Evolutionary conservation across 768 basidiomycete genomes (phyloP).

Genomic region (Arthromyces matolae): DNA sequence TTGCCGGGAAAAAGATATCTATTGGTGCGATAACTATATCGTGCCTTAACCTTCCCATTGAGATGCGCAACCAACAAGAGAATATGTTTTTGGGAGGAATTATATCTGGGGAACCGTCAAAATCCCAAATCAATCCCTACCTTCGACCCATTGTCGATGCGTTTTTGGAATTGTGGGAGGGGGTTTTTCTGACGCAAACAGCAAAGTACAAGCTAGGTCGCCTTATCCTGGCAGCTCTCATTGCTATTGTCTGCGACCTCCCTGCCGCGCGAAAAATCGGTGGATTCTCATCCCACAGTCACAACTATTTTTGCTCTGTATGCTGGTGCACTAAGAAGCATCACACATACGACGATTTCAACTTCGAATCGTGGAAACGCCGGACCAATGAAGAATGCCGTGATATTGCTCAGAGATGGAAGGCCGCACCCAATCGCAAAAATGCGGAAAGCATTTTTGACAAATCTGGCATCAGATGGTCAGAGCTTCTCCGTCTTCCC

Average conservation of each 20-base stretch:
- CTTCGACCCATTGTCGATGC: slow-evolving; percentile 25
- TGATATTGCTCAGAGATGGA: slow-evolving; percentile 13
- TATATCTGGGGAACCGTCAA: slow-evolving; percentile 32
- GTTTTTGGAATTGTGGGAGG: slow-evolving; percentile 16
- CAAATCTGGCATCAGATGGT: slow-evolving; percentile 24
- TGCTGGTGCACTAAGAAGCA: slow-evolving; percentile 12
- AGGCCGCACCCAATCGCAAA: slow-evolving; percentile 3
- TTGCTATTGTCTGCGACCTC: slow-evolving; percentile 27
- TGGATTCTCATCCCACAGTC: slow-evolving; percentile 16
- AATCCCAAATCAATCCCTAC: slow-evolving; percentile 22
- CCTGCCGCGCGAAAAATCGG: slow-evolving; percentile 24
- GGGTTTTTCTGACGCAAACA: slow-evolving; percentile 8
- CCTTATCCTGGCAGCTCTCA: slow-evolving; percentile 11
- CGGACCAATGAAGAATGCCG: slow-evolving; percentile 8
- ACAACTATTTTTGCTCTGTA: slow-evolving; percentile 5
- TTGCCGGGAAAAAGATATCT: slow-evolving; percentile 23
- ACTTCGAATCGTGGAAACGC: slow-evolving; percentile 14
- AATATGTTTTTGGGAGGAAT: slow-evolving; percentile 33
- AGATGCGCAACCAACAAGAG: slow-evolving; percentile 25
- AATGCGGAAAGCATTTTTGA: slow-evolving; percentile 17
- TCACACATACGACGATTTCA: slow-evolving; percentile 1
- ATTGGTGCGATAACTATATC: slow-evolving; percentile 29
- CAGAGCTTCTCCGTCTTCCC: slow-evolving; percentile 25
- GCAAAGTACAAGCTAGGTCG: slow-evolving; percentile 4
- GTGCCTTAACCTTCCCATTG: slow-evolving; percentile 34